Evolutionary conservation across 129 eudicot genomes (phyloP).

Genomic region (Erigeron canadensis): DNA sequence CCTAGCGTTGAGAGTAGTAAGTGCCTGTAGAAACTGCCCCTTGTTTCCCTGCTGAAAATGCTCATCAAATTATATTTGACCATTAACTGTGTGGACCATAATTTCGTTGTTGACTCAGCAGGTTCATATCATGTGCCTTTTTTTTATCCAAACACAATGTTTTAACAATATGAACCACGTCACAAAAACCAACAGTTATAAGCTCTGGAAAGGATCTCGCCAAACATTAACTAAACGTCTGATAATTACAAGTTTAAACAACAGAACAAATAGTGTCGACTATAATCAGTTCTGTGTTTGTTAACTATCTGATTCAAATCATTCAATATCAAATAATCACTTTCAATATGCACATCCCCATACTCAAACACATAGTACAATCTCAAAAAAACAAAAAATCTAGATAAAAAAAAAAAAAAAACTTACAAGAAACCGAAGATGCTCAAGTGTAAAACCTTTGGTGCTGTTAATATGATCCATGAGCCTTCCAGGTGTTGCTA

Average conservation of each 20-base stretch:
- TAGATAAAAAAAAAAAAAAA: not conserved
- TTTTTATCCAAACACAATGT: too few species aligned
- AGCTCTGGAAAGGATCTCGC: too few species aligned
- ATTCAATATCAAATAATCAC: not conserved
- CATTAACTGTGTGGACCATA: too few species aligned
- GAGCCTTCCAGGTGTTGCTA: constrained; percentile 94
- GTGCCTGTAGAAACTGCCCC: too few species aligned
- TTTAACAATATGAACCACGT: too few species aligned
- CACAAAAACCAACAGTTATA: too few species aligned
- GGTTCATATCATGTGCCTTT: too few species aligned
- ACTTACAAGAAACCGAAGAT: constrained; percentile 83
- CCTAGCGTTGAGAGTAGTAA: too few species aligned
- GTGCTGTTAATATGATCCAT: constrained; percentile 90
- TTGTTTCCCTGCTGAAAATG: too few species aligned
- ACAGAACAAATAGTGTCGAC: not conserved
- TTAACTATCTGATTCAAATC: not conserved
- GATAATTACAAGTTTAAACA: not conserved
- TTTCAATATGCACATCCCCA: not conserved
- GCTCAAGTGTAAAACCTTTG: constrained; percentile 91
- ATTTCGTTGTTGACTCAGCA: too few species aligned
- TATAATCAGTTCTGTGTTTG: not conserved
- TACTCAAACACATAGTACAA: not conserved
- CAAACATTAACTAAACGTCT: not conserved
- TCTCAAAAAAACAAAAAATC: not conserved
- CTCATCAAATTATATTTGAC: too few species aligned